Conservation (phyloP, 2,329 filamentous ascomycete species). For the Coniochaeta sp. region DNA sequence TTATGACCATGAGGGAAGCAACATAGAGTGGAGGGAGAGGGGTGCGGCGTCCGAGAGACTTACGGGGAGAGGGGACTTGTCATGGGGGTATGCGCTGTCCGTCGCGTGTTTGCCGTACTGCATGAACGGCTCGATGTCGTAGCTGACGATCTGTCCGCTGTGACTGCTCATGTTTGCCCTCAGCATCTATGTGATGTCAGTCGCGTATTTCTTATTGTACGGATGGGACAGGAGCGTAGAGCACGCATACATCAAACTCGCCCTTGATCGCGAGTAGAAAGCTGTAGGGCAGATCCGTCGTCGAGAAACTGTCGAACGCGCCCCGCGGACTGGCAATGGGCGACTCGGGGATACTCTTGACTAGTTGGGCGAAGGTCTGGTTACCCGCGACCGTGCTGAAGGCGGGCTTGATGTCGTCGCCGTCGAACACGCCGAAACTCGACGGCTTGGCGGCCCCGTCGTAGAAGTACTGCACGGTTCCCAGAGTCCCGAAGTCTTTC, state of each 20-base stretch:
- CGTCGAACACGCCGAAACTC: conserved; percentile 17
- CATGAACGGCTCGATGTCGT: conserved; percentile 22
- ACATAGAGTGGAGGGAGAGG: too few species aligned
- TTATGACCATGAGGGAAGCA: too few species aligned
- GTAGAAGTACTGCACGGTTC: conserved; percentile 18
- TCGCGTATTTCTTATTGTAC: not conserved
- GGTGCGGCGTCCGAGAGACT: too few species aligned
- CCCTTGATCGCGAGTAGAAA: conserved; percentile 17
- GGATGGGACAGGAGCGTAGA: not conserved
- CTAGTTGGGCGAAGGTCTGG: conserved; percentile 11
- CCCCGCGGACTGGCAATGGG: conserved; percentile 15
- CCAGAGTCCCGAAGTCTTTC: conserved; percentile 1
- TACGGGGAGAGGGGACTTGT: conserved; percentile 18
- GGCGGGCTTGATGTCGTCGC: conserved; percentile 8
- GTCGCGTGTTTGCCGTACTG: conserved; percentile 20
- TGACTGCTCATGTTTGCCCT: conserved; percentile 7
- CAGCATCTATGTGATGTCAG: not conserved
- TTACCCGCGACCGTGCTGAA: conserved; percentile 4
- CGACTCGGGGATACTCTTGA: conserved; percentile 11
- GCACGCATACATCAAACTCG: conserved; percentile 12
- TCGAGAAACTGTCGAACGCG: conserved; percentile 20
- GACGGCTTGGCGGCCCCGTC: conserved; percentile 18
- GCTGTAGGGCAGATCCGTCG: conserved; percentile 13
- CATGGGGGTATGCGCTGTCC: conserved; percentile 22
- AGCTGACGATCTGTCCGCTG: conserved; percentile 14